Base-by-base conservation (phyloP, 352 stramenopile species). In the Globisporangium polare region DNA sequence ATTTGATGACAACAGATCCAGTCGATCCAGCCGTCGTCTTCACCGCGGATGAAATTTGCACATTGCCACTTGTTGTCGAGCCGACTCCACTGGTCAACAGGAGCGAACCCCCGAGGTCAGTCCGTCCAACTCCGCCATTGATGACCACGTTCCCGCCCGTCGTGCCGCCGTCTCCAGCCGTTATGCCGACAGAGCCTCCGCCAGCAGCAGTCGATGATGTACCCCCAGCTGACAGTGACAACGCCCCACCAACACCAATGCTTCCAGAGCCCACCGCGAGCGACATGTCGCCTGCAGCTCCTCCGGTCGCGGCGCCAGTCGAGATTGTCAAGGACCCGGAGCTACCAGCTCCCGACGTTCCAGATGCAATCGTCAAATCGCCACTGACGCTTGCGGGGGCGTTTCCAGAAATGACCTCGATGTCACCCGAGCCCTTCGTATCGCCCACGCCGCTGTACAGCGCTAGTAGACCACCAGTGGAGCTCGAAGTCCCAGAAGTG, bases 241-340 rank as follows among this genome's bases (percentile, higher is more conserved):
- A 24, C 8, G 67, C 54, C 13, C 79, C 74, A 37, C 76, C 76
- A 46, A 66, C 57, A 29, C 78, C 78, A 37, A 75, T 66, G 46
- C 69, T 69, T 18, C 76, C 74, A 52, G 67, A 75, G 10, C 78
- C 78, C 43, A 83, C 74, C 42, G 67, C 60, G 15, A 87, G 41
- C 13, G 61, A 58, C 31, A 87, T 73, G 22, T 85, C 74, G 24
- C 78, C 78, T 13, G 71, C 78, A 61, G 73, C 68, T 24, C 76
- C 78, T 39, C 75, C 75, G n/a, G 72, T 60, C 10, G 75, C 74
- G 53, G 55, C 69, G 27, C 78, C 78, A 24, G 73, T 80, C 5
- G 69, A 76, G 55, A 87, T 53, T 7, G 67, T 77, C 17, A 83
- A 47, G 15, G 65, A 73, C n/a, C 77, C 77, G 35, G 77, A 83